Conservation (phyloP, 257 asterid genomes). For the Solanum stenotomum region DNA sequence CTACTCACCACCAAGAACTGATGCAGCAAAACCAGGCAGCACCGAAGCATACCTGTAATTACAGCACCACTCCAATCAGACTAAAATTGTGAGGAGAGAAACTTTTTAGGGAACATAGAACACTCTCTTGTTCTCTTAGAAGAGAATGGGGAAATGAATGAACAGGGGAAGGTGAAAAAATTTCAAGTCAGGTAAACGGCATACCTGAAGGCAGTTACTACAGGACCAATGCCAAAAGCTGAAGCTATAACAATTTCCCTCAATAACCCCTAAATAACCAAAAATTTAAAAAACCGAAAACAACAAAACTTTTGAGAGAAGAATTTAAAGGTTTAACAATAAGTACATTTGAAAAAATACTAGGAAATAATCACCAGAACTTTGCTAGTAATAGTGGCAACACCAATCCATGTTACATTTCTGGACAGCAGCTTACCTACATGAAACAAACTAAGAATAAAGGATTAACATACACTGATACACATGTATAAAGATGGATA, state of each 20-base stretch:
- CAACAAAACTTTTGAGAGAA: background rate
- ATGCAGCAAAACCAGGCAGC: slow-evolving; percentile 38
- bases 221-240: slow-evolving; percentile 24
- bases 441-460: background rate
- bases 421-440: slow-evolving; percentile 12
- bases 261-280: slow-evolving; percentile 26
- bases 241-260: slow-evolving; percentile 36
- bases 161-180: background rate
- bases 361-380: slow-evolving; percentile 21
- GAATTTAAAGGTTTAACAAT: background rate
- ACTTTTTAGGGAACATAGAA: background rate
- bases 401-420: slow-evolving; percentile 23
- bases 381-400: slow-evolving; percentile 36
- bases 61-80: background rate
- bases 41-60: slow-evolving; percentile 35
- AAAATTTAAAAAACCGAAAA: background rate
- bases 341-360: background rate
- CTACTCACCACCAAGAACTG: slow-evolving; percentile 39
- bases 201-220: slow-evolving; percentile 31
- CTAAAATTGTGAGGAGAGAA: background rate
- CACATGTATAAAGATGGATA: background rate
- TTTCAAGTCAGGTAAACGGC: background rate
- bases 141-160: background rate
- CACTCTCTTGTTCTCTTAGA: background rate
- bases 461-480: background rate